A percentile compares a stretch with the other conserved stretches of the same genome.
These are phyloP conservation scores for Saturnispora ahearnii DNA, from an alignment of 805 yeast genomes.

Conservation along the genomic window DNA sequence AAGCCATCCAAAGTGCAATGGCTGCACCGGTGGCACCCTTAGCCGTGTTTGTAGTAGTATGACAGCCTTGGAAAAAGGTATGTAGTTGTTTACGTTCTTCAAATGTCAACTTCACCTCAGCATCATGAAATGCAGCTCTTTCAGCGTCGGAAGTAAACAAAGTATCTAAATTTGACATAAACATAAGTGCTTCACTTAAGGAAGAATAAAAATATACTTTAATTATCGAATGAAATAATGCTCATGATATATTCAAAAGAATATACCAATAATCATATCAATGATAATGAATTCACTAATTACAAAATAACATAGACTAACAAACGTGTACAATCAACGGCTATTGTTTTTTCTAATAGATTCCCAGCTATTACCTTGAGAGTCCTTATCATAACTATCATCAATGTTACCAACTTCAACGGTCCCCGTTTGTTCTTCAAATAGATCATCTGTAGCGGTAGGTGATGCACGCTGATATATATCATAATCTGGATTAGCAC, in stretches of 20 bases:
- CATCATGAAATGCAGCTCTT: constrained; percentile 39
- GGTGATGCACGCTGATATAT: not conserved
- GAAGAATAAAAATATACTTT: too few species aligned
- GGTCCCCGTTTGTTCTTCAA: not conserved
- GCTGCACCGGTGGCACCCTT: constrained; percentile 35
- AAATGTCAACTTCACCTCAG: constrained; percentile 34
- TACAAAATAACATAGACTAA: not conserved
- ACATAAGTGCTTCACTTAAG: not conserved
- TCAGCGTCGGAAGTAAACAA: constrained; percentile 25
- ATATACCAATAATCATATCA: not conserved
- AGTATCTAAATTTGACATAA: constrained; percentile 7
- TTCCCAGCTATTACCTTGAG: not conserved
- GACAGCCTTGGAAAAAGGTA: constrained; percentile 28
- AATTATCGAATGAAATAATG: not conserved
- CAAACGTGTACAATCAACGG: not conserved
- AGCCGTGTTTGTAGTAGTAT: constrained; percentile 25
- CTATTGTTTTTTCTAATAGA: constrained; percentile 1
- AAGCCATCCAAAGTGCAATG: constrained; percentile 35
- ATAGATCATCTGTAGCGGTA: constrained; percentile 2
- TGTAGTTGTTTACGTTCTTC: constrained; percentile 36
- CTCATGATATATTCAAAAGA: not conserved
- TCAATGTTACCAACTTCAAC: not conserved
- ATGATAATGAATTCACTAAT: not conserved
- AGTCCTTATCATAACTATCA: constrained; percentile 5
- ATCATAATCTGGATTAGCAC: not conserved